Evolutionary conservation across 176 grass and related monocot genomes (phyloP), one percentile per base, ranked within the genome.

Genomic region (bread wheat (Triticum aestivum)): DNA sequence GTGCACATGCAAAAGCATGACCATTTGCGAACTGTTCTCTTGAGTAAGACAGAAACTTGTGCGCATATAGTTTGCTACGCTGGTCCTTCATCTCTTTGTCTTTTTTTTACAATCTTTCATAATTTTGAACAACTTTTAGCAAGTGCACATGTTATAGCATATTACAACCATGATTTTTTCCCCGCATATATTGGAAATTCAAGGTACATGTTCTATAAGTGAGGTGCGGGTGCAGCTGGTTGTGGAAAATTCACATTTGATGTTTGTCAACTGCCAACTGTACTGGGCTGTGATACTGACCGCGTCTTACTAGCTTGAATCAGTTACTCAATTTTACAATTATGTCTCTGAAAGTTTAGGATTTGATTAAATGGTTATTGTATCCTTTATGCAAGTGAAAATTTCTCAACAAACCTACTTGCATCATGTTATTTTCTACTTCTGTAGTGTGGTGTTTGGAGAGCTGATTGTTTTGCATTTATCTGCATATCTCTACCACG

Each of bases 321-420:
- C 21, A 61, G 66, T 7, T 62, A 10, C 2, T 63, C 2, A 34
- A 35, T 32, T 83, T 44, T 63, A 11, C 18, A 9, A 38, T 39
- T 38, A 13, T 45, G 24, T 73, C 77, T 87, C 13, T 65, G 5
- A 65, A 73, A 64, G 20, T 18, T 11, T 3, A 47, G n/a, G 6
- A 79, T 70, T 68, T 20, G 51, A 67, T 39, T 13, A 85, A 85
- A 67, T 41, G 74, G 13, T 52, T 58, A 11, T 66, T 77, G 9
- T 38, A 76, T 77, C 29, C 61, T 65, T 77, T 66, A 76, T 77
- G 30, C 61, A 54, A 38, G 29, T 54, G n/a, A 7, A 18, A 75
- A 42, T 30, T 61, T 61, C 15, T 24, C 6, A 76, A 64, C 41
- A 76, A 77, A 67, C 37, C 14, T 21, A 67, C 45, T 66, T 12